Evolutionary conservation across 768 basidiomycete species (phyloP).

Genomic region (Auricularia sp.): DNA sequence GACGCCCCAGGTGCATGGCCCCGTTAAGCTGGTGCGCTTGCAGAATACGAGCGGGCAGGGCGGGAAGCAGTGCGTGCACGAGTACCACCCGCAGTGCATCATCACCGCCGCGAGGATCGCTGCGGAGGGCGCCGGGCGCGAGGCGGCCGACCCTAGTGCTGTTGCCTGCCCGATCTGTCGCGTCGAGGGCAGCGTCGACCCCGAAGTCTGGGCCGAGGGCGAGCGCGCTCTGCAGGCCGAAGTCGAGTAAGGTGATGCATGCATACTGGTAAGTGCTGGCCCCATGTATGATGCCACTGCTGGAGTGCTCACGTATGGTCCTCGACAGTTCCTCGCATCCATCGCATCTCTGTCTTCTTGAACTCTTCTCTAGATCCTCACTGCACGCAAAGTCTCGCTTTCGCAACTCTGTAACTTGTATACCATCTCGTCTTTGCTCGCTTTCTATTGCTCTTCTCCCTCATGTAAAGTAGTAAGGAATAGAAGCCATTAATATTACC

Average conservation of each 20-base stretch:
- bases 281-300: background rate
- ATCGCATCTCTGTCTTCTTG: too few relatives aligned
- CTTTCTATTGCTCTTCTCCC: too few relatives aligned
- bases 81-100: conserved; percentile 63
- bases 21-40: conserved; percentile 13
- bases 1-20: conserved; percentile 18
- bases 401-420: too few relatives aligned
- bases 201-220: conserved; percentile 51
- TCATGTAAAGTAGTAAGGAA: conserved; percentile 5
- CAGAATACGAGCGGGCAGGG: background rate
- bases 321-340: background rate
- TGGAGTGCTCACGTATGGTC: background rate
- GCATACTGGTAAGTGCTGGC: background rate
- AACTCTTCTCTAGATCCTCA: too few relatives aligned
- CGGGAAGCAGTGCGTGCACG: conserved; percentile 38
- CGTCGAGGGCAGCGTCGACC: conserved; percentile 46
- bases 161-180: conserved; percentile 71
- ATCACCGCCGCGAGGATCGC: conserved; percentile 58
- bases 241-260: background rate
- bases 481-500: background rate
- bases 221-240: conserved; percentile 12
- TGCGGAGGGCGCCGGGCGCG: background rate
- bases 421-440: too few relatives aligned
- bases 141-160: background rate
- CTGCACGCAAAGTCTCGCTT: too few relatives aligned